These are phyloP conservation scores for Globisporangium carolinianum DNA, from an alignment of 352 stramenopile species.

Conservation along the genomic window DNA sequence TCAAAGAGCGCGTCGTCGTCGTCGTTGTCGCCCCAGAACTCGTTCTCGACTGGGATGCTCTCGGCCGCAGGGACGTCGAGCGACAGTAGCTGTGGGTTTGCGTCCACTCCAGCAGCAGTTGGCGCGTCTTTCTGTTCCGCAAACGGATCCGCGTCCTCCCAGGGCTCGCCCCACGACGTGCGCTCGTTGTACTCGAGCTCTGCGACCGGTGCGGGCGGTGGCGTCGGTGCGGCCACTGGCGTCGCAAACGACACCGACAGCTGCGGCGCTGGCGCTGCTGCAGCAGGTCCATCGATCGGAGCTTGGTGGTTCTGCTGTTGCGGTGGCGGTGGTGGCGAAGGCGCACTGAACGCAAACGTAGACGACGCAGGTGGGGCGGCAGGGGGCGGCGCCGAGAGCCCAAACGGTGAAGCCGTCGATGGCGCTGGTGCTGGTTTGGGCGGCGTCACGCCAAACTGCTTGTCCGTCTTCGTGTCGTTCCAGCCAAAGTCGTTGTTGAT, in stretches of 20 bases:
- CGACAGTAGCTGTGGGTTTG: background rate
- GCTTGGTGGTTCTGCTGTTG: background rate
- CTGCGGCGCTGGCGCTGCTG: background rate
- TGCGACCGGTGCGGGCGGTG: slow-evolving; percentile 4
- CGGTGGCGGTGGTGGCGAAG: too few relatives aligned
- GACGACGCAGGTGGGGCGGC: background rate
- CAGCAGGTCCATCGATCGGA: too few relatives aligned
- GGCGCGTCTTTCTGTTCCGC: slow-evolving; percentile 7
- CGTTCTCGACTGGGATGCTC: slow-evolving; percentile 20
- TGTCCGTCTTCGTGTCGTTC: slow-evolving; percentile 30
- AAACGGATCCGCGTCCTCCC: slow-evolving; percentile 8
- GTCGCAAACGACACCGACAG: slow-evolving; percentile 1
- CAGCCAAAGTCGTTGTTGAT: slow-evolving; percentile 46
- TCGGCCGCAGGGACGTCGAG: slow-evolving; percentile 6
- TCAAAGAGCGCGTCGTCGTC: slow-evolving; percentile 55
- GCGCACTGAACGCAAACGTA: background rate
- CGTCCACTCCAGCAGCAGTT: background rate
- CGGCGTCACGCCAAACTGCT: slow-evolving; percentile 10
- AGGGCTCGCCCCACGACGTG: slow-evolving; percentile 13
- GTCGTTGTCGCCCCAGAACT: slow-evolving; percentile 54
- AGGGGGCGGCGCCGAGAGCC: background rate
- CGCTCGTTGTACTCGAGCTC: slow-evolving; percentile 16
- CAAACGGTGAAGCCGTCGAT: background rate
- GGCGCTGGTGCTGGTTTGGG: slow-evolving; percentile 6
- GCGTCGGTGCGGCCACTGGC: slow-evolving; percentile 4